Percentiles rank a stretch among this genome's conserved stretches.
phyloP scores from a whole-genome alignment of 2,329 filamentous ascomycete species.

The Phialophora verrucosa region DNA sequence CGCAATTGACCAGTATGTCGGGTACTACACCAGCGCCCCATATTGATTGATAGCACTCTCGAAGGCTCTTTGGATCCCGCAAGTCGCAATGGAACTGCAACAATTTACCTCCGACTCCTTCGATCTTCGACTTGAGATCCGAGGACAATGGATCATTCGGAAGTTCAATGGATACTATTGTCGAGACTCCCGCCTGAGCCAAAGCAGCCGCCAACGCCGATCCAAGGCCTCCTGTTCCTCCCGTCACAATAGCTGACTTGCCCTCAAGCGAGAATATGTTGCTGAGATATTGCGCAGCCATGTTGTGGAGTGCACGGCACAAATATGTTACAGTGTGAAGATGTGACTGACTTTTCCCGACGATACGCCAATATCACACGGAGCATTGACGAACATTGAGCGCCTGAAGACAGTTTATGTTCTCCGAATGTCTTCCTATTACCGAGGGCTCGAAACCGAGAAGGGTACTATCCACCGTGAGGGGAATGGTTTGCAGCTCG shows the following conservation, averaged over 20 bases:
- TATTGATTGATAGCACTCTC: constrained; percentile 14
- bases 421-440: background rate
- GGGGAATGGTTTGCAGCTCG: constrained; percentile 1
- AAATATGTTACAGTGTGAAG: background rate
- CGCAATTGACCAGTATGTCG: constrained; percentile 26
- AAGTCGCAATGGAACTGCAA: constrained; percentile 22
- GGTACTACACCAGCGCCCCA: constrained; percentile 21
- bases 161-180: constrained; percentile 48
- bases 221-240: constrained; percentile 48
- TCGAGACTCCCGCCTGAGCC: constrained; percentile 49
- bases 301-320: background rate
- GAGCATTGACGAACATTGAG: background rate
- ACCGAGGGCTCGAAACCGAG: background rate
- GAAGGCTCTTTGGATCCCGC: constrained; percentile 16
- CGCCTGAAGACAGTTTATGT: background rate
- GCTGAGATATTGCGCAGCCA: constrained; percentile 23
- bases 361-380: background rate
- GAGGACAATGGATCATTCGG: constrained; percentile 14
- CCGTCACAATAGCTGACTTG: constrained; percentile 53
- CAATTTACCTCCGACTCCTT: constrained; percentile 10
- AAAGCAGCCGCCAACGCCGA: constrained; percentile 47
- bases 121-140: constrained; percentile 17
- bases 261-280: constrained; percentile 41
- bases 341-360: background rate
- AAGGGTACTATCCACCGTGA: background rate